phyloP scores from a whole-genome alignment of 257 asterid genomes.

The Capsicum pubescens region DNA sequence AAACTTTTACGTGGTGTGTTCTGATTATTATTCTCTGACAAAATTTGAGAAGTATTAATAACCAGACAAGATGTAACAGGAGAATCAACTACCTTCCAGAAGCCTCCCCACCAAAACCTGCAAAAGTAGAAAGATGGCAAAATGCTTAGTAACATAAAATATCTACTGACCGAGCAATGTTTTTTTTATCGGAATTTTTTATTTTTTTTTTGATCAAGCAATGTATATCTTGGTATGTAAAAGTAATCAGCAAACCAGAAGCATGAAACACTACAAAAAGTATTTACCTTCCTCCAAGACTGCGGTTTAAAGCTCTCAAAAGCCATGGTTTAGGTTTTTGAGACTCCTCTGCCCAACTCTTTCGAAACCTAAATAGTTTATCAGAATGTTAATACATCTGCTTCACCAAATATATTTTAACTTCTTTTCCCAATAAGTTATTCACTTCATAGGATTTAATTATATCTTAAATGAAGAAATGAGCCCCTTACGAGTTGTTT shows the following conservation, averaged over 20 bases:
- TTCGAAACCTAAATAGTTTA: constrained; percentile 69
- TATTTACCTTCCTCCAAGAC: constrained; percentile 90
- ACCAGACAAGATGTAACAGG: constrained; percentile 23
- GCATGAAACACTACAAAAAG: constrained; percentile 30
- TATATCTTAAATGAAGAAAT: neutral
- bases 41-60: neutral
- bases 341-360: constrained; percentile 80
- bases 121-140: constrained; percentile 23
- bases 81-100: constrained; percentile 81
- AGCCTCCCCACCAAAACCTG: constrained; percentile 99
- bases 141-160: constrained; percentile 26
- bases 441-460: constrained; percentile 9
- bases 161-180: constrained; percentile 11
- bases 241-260: constrained; percentile 23
- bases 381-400: neutral
- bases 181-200: no score
- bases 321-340: constrained; percentile 92
- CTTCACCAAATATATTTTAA: neutral
- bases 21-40: neutral
- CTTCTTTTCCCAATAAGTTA: neutral
- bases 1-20: constrained; percentile 5
- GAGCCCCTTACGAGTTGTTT: constrained; percentile 58
- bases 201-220: neutral
- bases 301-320: constrained; percentile 78
- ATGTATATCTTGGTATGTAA: neutral